Percentiles rank a stretch among this genome's conserved stretches.
phyloP scores from a whole-genome alignment of 495 filamentous ascomycete species.

The Extremus antarcticus region DNA sequence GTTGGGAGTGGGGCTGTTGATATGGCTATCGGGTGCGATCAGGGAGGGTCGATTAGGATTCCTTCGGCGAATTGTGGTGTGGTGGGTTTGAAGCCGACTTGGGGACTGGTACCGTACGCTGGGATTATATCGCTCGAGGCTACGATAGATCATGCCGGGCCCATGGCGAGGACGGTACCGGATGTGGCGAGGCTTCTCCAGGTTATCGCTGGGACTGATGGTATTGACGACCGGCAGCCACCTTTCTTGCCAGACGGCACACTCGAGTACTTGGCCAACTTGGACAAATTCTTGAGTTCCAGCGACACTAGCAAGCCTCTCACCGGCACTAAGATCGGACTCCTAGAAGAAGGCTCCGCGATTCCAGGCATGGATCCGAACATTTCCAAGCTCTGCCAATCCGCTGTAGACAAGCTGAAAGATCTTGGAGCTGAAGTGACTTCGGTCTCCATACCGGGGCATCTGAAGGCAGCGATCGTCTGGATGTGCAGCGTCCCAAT shows the following conservation, averaged over 20 bases:
- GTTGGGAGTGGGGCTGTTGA: constrained; percentile 41
- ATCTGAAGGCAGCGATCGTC: constrained; percentile 20
- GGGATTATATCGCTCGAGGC: constrained; percentile 26
- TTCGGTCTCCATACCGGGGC: constrained; percentile 42
- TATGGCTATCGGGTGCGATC: constrained; percentile 49
- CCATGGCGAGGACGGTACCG: constrained; percentile 38
- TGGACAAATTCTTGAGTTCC: not conserved
- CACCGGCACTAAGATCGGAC: constrained; percentile 29
- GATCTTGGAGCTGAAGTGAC: constrained; percentile 42
- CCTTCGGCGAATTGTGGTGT: constrained; percentile 34
- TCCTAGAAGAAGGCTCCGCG: constrained; percentile 42
- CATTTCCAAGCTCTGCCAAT: constrained; percentile 33
- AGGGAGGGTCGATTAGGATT: constrained; percentile 42
- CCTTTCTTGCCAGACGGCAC: constrained; percentile 4
- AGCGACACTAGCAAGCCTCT: constrained; percentile 35
- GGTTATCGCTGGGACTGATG: constrained; percentile 44
- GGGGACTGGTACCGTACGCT: constrained; percentile 28
- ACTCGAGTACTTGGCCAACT: constrained; percentile 22
- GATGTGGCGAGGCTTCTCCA: constrained; percentile 44
- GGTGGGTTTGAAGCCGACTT: constrained; percentile 30
- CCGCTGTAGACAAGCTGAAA: constrained; percentile 36
- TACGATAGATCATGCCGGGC: constrained; percentile 27
- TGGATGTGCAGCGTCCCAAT: not conserved
- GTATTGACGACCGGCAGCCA: constrained; percentile 45
- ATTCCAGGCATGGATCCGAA: constrained; percentile 33